Evolutionary conservation across 345 rosid species (phyloP).

Genomic region (Citrus unshiu): DNA sequence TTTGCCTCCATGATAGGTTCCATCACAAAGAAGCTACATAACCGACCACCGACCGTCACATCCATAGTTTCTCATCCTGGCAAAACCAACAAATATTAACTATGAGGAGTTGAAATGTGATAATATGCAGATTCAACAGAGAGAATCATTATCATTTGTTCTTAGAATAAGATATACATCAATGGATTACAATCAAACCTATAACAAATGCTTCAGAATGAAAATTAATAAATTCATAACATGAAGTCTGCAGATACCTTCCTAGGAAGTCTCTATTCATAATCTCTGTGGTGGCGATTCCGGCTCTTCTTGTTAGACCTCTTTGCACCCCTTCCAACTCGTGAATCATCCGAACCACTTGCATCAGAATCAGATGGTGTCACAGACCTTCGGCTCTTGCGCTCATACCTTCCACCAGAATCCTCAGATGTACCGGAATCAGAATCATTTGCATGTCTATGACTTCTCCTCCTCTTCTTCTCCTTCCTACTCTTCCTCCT

Average conservation of each 20-base stretch:
- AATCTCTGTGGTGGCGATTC: constrained; percentile 42
- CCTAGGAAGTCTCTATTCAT: constrained; percentile 20
- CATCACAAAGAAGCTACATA: neutral
- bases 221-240: neutral
- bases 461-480: constrained; percentile 50
- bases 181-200: neutral
- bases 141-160: neutral
- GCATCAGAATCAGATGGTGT: constrained; percentile 49
- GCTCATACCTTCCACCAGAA: constrained; percentile 33
- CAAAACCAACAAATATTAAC: neutral
- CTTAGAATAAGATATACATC: neutral
- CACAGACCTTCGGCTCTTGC: constrained; percentile 50
- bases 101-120: neutral
- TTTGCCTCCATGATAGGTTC: neutral
- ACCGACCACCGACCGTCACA: neutral
- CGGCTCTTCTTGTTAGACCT: constrained; percentile 57
- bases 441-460: constrained; percentile 35
- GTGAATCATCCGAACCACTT: constrained; percentile 43
- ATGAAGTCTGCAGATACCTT: neutral
- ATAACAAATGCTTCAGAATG: neutral
- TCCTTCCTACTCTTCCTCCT: constrained; percentile 42
- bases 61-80: neutral
- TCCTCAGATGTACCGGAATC: constrained; percentile 39
- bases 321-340: constrained; percentile 57
- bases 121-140: neutral